A percentile compares a stretch with the other conserved stretches of the same genome.
Evolutionary conservation across 345 rosid genomes (phyloP).

Genomic region (Physaria fendleri): DNA sequence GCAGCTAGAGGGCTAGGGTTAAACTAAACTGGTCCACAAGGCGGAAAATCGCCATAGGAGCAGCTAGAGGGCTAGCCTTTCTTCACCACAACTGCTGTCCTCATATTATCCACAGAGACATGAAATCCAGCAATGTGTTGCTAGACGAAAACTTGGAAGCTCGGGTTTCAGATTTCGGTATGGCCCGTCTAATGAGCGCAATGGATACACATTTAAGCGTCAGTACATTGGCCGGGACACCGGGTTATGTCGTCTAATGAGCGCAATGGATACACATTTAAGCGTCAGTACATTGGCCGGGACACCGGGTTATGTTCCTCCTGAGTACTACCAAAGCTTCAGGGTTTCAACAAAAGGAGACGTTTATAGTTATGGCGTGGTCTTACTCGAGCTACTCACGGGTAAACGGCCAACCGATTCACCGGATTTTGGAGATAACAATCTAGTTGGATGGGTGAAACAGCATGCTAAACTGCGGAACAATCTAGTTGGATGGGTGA

Average conservation of each 20-base stretch:
- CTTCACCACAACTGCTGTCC: slow-evolving; percentile 91
- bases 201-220: slow-evolving; percentile 95
- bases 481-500: slow-evolving; percentile 97
- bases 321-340: slow-evolving; percentile 92
- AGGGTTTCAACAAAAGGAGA: slow-evolving; percentile 87
- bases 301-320: slow-evolving; percentile 97
- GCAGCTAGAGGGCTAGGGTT: slow-evolving; percentile 85
- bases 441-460: slow-evolving; percentile 97
- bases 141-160: slow-evolving; percentile 86
- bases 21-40: slow-evolving; percentile 74
- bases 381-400: slow-evolving; percentile 78
- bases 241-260: slow-evolving; percentile 93
- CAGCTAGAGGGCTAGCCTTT: slow-evolving; percentile 86
- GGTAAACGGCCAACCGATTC: slow-evolving; percentile 92
- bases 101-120: slow-evolving; percentile 88
- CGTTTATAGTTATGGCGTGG: slow-evolving; percentile 94
- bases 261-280: slow-evolving; percentile 83
- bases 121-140: slow-evolving; percentile 96
- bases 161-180: slow-evolving; percentile 92
- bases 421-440: slow-evolving; percentile 92
- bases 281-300: slow-evolving; percentile 98
- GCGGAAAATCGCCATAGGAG: slow-evolving; percentile 80
- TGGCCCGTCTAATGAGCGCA: slow-evolving; percentile 87
- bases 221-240: slow-evolving; percentile 96
- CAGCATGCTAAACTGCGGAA: slow-evolving; percentile 73